These are phyloP conservation scores for Phylloporus arenicola DNA, from an alignment of 768 basidiomycete species.

Conservation along the genomic window DNA sequence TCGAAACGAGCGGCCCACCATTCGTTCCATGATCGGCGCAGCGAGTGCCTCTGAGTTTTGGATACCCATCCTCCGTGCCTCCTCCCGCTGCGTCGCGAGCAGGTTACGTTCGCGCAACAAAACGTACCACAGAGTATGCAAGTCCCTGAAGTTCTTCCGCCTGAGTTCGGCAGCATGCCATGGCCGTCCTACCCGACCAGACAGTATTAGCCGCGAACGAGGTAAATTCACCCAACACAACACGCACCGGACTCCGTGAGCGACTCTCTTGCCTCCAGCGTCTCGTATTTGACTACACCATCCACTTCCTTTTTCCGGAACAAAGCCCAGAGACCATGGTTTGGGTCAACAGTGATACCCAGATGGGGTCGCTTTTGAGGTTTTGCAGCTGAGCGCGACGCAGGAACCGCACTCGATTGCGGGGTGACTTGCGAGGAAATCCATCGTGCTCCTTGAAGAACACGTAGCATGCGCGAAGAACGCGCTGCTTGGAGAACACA, in stretches of 20 bases:
- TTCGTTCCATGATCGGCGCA: slow-evolving; percentile 34
- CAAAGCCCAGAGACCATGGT: slow-evolving; percentile 76
- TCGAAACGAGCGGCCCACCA: slow-evolving; percentile 33
- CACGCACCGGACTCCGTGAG: slow-evolving; percentile 35
- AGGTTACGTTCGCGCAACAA: slow-evolving; percentile 85
- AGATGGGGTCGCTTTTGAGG: slow-evolving; percentile 39
- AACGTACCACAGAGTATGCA: slow-evolving; percentile 95
- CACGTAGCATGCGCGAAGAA: slow-evolving; percentile 14
- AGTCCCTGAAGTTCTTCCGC: slow-evolving; percentile 84
- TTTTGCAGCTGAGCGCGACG: slow-evolving; percentile 9
- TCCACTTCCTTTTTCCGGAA: slow-evolving; percentile 56
- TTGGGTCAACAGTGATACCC: slow-evolving; percentile 41
- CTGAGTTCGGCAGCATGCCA: slow-evolving; percentile 87
- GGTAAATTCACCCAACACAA: neutral
- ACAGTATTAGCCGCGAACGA: slow-evolving; percentile 1
- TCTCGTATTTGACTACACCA: slow-evolving; percentile 52
- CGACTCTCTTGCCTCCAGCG: slow-evolving; percentile 31
- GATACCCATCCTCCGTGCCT: slow-evolving; percentile 59
- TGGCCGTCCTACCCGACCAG: slow-evolving; percentile 58
- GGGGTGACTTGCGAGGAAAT: slow-evolving; percentile 15
- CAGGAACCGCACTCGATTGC: neutral
- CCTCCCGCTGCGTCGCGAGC: slow-evolving; percentile 81
- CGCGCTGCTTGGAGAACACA: slow-evolving; percentile 18
- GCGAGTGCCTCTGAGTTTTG: slow-evolving; percentile 24
- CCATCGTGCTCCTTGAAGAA: slow-evolving; percentile 15